phyloP scores from a whole-genome alignment of 257 asterid species.

The Ocimum tenuiflorum region DNA sequence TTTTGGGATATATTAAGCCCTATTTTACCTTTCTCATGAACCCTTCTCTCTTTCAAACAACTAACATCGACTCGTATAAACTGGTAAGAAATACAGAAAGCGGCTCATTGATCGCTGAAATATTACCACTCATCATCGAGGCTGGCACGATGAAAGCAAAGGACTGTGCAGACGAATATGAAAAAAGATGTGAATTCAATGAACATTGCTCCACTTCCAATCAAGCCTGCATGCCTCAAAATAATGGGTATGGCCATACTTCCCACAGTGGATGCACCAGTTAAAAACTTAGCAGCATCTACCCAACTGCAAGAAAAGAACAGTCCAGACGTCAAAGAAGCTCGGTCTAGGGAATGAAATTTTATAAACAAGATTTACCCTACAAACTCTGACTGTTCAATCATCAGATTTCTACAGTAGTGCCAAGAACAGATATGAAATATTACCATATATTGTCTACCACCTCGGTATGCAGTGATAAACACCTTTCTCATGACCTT shows the following conservation, averaged over 20 bases:
- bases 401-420: too few relatives aligned
- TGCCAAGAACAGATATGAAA: too few relatives aligned
- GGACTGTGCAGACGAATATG: slow-evolving; percentile 79
- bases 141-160: slow-evolving; percentile 88
- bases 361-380: not conserved
- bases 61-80: not conserved
- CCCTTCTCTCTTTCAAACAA: not conserved
- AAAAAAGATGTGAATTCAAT: slow-evolving; percentile 87
- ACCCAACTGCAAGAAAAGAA: slow-evolving; percentile 53
- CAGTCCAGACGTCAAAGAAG: not conserved
- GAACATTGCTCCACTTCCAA: slow-evolving; percentile 88
- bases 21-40: slow-evolving; percentile 1
- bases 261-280: slow-evolving; percentile 98
- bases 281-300: slow-evolving; percentile 88
- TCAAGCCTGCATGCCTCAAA: slow-evolving; percentile 75
- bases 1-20: not conserved
- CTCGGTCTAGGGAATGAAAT: not conserved
- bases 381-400: not conserved
- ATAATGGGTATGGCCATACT: slow-evolving; percentile 91
- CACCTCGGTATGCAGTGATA: too few relatives aligned
- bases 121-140: slow-evolving; percentile 88
- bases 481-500: too few relatives aligned
- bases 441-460: too few relatives aligned
- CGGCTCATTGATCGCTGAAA: not conserved
- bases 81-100: slow-evolving; percentile 10